Percentiles rank a stretch among this genome's conserved stretches.
Conservation (phyloP, 2,329 filamentous ascomycete genomes). For the Coniochaeta pulveracea region DNA sequence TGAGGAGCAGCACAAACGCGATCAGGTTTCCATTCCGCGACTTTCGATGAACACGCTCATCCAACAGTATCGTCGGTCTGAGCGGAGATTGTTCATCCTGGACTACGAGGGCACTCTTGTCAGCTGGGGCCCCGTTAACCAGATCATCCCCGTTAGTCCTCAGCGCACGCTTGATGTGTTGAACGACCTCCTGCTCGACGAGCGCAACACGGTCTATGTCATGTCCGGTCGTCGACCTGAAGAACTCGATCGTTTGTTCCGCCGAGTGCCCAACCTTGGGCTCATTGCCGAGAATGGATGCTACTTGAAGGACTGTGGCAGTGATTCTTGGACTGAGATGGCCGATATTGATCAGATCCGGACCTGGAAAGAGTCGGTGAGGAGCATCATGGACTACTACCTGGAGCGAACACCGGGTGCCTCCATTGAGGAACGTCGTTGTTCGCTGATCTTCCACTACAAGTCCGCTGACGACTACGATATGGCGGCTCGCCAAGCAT, state of each 20-base stretch:
- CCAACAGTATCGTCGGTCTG: slow-evolving; percentile 53
- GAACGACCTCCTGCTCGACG: slow-evolving; percentile 69
- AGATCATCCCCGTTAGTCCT: slow-evolving; percentile 77
- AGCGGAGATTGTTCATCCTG: slow-evolving; percentile 71
- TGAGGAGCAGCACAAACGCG: slow-evolving; percentile 73
- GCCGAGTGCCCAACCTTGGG: slow-evolving; percentile 70
- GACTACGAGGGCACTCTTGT: slow-evolving; percentile 92
- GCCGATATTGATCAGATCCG: slow-evolving; percentile 59
- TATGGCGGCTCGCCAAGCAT: slow-evolving; percentile 66
- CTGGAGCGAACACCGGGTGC: slow-evolving; percentile 80
- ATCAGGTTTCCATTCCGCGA: slow-evolving; percentile 78
- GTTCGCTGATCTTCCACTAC: slow-evolving; percentile 85
- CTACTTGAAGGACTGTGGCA: slow-evolving; percentile 65
- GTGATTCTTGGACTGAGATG: slow-evolving; percentile 65
- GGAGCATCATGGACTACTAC: slow-evolving; percentile 78
- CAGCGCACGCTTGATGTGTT: slow-evolving; percentile 76
- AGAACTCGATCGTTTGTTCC: slow-evolving; percentile 79
- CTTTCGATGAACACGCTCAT: slow-evolving; percentile 58
- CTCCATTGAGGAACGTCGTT: slow-evolving; percentile 82
- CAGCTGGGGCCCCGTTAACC: slow-evolving; percentile 72
- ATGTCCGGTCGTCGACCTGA: slow-evolving; percentile 86
- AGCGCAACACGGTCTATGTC: slow-evolving; percentile 78
- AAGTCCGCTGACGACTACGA: slow-evolving; percentile 69
- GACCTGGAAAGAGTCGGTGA: slow-evolving; percentile 76
- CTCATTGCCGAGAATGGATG: slow-evolving; percentile 93